Conservation (phyloP, 2,329 filamentous ascomycete genomes). For the Ceratocystis papillata region DNA sequence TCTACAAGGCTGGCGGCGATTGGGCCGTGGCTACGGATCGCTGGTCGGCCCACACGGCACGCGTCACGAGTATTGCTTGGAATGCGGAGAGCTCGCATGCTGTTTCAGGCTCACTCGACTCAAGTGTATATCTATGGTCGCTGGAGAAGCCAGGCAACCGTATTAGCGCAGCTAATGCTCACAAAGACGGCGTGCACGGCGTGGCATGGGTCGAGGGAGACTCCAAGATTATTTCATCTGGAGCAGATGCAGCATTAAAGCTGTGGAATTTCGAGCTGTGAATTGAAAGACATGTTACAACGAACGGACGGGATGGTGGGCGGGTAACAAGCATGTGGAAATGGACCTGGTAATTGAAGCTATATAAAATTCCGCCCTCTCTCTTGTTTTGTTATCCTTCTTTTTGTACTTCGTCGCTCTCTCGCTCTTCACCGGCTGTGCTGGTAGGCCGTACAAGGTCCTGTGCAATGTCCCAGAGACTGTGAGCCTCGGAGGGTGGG, state of each 20-base stretch:
- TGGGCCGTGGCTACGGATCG: constrained; percentile 67
- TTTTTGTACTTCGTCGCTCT: background rate
- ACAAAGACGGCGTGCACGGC: constrained; percentile 90
- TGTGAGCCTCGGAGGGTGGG: background rate
- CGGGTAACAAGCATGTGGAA: background rate
- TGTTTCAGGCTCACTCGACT: constrained; percentile 77
- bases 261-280: constrained; percentile 50
- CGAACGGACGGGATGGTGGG: background rate
- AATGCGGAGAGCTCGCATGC: constrained; percentile 65
- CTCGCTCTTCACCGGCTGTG: background rate
- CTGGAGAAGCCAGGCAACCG: constrained; percentile 70
- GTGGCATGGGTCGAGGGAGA: constrained; percentile 65
- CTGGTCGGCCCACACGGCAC: constrained; percentile 51
- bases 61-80: constrained; percentile 58
- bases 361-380: background rate
- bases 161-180: constrained; percentile 74
- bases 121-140: constrained; percentile 88
- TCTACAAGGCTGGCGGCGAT: constrained; percentile 44
- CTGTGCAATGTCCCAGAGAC: constrained; percentile 12
- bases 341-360: background rate
- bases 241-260: constrained; percentile 84
- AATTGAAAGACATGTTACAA: background rate
- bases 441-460: background rate
- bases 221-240: constrained; percentile 60
- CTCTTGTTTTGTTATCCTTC: background rate